These are phyloP conservation scores for Metarhizium guizhouense DNA, from an alignment of 2,329 filamentous ascomycete species.

Conservation along the genomic window DNA sequence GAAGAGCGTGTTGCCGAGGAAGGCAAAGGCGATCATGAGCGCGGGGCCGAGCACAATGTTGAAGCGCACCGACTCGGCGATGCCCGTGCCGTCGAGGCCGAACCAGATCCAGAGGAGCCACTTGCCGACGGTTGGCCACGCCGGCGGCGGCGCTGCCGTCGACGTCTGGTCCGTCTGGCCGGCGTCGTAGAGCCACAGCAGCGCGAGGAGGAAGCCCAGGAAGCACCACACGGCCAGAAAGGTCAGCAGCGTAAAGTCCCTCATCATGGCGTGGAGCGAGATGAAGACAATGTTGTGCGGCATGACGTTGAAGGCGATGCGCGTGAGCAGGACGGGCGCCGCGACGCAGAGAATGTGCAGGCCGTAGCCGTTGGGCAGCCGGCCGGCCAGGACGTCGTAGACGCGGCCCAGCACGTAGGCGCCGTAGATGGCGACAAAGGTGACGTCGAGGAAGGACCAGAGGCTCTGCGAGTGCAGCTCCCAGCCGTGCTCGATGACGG, in stretches of 20 bases:
- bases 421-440: conserved; percentile 54
- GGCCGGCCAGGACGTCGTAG: conserved; percentile 39
- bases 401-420: conserved; percentile 53
- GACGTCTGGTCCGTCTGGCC: conserved; percentile 11
- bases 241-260: conserved; percentile 59
- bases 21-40: conserved; percentile 64
- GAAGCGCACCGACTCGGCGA: conserved; percentile 45
- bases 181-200: conserved; percentile 51
- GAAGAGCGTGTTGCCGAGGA: conserved; percentile 67
- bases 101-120: conserved; percentile 81
- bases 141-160: conserved; percentile 18
- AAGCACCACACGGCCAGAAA: conserved; percentile 61
- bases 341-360: conserved; percentile 57
- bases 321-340: conserved; percentile 60
- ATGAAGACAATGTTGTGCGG: conserved; percentile 71
- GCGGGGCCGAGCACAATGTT: conserved; percentile 58
- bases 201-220: conserved; percentile 59
- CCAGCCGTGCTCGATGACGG: conserved; percentile 56
- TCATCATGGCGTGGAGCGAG: conserved; percentile 65
- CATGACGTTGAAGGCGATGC: conserved; percentile 64
- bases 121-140: conserved; percentile 52
- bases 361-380: conserved; percentile 44
- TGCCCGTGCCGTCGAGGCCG: conserved; percentile 55
- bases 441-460: conserved; percentile 68
- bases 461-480: conserved; percentile 65